Percentiles rank a stretch among this genome's conserved stretches.
phyloP scores from a whole-genome alignment of 441 rosid genomes.

The Populus hybrid region DNA sequence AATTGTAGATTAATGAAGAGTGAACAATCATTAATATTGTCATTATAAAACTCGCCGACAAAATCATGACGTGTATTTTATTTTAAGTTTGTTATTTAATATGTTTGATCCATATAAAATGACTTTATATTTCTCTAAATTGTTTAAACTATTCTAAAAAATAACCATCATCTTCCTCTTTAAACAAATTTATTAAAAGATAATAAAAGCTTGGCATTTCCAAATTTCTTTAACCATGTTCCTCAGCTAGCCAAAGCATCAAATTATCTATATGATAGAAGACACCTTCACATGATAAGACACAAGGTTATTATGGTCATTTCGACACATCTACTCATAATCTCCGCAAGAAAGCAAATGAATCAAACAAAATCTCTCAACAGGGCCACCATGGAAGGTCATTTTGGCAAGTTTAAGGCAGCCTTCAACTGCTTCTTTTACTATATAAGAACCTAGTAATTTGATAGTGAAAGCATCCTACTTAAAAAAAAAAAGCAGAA shows the following conservation, averaged over 20 bases:
- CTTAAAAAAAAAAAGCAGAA: not conserved
- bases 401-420: not conserved
- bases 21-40: no score
- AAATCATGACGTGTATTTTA: rapidly evolving
- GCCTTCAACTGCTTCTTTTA: not conserved
- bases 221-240: no score
- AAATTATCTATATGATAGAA: no score
- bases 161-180: not conserved
- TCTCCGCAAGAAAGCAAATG: not conserved
- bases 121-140: no score
- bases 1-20: no score
- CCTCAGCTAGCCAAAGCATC: not conserved
- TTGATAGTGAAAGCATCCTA: not conserved
- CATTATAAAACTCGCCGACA: no score
- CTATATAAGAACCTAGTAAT: not conserved
- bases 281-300: not conserved
- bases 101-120: no score
- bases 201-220: not conserved
- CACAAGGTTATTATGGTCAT: not conserved
- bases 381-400: not conserved
- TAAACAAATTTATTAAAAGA: not conserved
- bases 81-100: not conserved
- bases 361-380: not conserved
- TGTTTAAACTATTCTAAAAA: no score
- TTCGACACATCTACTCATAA: not conserved